These are phyloP conservation scores for Sistotremastrum niveocremeum DNA, from an alignment of 768 basidiomycete genomes.

Conservation along the genomic window DNA sequence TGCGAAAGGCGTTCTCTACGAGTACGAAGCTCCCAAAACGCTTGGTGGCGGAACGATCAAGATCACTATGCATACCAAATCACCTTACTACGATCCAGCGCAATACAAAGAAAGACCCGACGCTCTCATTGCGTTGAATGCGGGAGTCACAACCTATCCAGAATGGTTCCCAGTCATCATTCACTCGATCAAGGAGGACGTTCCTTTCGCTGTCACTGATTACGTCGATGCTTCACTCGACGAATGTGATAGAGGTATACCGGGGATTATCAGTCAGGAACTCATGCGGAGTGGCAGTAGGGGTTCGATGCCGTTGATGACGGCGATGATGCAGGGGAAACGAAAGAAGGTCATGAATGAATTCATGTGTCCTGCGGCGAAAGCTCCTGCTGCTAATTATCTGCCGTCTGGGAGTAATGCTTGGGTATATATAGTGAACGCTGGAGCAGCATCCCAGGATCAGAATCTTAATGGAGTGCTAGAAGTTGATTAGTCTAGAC, in stretches of 20 bases:
- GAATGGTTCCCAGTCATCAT: conserved; percentile 3
- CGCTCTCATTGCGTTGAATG: conserved; percentile 4
- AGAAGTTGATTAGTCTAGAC: no score
- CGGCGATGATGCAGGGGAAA: no score
- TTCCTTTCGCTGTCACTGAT: conserved; percentile 6
- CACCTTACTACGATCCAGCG: not conserved
- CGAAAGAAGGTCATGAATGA: no score
- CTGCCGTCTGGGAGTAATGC: no score
- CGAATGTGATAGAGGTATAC: not conserved
- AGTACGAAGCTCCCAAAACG: conserved; percentile 1
- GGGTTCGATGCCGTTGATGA: no score
- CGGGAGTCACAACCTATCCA: conserved; percentile 1
- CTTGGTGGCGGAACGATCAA: conserved; percentile 2
- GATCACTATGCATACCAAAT: conserved; percentile 1
- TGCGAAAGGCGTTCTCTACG: not conserved
- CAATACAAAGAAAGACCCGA: not conserved
- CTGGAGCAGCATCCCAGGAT: no score
- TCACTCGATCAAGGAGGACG: not conserved
- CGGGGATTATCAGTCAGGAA: no score
- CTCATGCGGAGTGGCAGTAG: no score
- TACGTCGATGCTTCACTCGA: conserved; percentile 1
- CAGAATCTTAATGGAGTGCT: no score
- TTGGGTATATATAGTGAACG: no score
- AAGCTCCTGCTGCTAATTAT: no score
- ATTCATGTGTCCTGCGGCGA: no score